Evolutionary conservation across 2,329 filamentous ascomycete species (phyloP).

Genomic region (Penicillium psychrosexuale): DNA sequence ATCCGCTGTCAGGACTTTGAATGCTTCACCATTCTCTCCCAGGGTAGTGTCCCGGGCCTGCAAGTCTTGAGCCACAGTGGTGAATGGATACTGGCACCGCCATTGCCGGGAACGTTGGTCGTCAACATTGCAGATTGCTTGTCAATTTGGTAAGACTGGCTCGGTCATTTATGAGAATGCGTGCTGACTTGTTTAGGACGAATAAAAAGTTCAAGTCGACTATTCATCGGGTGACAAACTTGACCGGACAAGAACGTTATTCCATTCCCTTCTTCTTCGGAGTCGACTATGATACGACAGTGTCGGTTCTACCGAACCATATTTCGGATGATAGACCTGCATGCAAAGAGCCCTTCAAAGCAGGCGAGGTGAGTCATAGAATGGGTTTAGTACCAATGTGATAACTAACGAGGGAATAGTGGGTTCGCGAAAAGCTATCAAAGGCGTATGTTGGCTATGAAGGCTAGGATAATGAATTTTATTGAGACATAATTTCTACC

Average conservation of each 20-base stretch:
- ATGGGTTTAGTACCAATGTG: too few species aligned
- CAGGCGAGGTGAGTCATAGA: constrained; percentile 18
- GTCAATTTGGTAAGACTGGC: constrained; percentile 20
- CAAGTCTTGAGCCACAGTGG: constrained; percentile 35
- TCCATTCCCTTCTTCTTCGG: constrained; percentile 44
- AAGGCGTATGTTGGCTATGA: constrained; percentile 16
- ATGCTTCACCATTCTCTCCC: constrained; percentile 42
- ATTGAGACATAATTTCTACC: too few species aligned
- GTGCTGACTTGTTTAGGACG: constrained; percentile 26
- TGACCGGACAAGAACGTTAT: constrained; percentile 39
- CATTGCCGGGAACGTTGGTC: constrained; percentile 27
- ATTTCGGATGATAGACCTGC: constrained; percentile 12
- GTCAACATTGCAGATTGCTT: constrained; percentile 37
- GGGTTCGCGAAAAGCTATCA: constrained; percentile 17
- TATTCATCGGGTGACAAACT: constrained; percentile 41
- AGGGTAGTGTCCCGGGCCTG: constrained; percentile 38
- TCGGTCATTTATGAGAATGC: accelerated
- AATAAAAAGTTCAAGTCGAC: constrained; percentile 42
- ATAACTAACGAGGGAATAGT: constrained; percentile 4
- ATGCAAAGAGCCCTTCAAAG: constrained; percentile 19
- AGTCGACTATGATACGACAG: constrained; percentile 40
- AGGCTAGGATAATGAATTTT: background rate
- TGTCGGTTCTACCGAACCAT: constrained; percentile 22
- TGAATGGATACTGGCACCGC: constrained; percentile 26
- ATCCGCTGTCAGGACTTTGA: constrained; percentile 34